These are phyloP conservation scores for Thermochaetoides thermophila DNA, from an alignment of 495 filamentous ascomycete genomes.

Conservation along the genomic window DNA sequence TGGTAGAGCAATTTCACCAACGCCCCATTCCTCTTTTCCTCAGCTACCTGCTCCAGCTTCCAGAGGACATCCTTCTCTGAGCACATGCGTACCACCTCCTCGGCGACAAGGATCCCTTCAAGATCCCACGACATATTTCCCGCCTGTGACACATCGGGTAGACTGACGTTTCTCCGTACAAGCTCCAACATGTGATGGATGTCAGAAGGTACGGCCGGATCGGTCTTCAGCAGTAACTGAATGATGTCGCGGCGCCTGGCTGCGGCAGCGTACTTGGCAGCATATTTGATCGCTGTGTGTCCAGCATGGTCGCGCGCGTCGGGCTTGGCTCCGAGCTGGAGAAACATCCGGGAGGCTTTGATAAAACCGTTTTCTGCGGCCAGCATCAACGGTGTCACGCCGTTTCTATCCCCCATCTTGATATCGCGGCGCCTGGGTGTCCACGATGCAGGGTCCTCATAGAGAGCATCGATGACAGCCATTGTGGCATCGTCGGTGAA, in stretches of 20 bases:
- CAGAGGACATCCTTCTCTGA: slow-evolving; percentile 5
- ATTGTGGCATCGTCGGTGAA: slow-evolving; percentile 5
- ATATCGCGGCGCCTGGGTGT: background rate
- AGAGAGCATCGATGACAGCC: slow-evolving; percentile 4
- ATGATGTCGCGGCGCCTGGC: slow-evolving; percentile 1
- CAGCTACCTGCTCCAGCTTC: slow-evolving; percentile 2
- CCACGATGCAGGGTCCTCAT: slow-evolving; percentile 1
- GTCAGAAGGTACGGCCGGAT: slow-evolving; percentile 1
- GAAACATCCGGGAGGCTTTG: slow-evolving; percentile 1
- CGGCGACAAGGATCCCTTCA: slow-evolving; percentile 3
- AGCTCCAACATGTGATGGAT: slow-evolving; percentile 9
- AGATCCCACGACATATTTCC: no score
- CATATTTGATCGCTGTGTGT: slow-evolving; percentile 12
- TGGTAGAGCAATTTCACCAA: slow-evolving; percentile 4
- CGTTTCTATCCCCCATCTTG: slow-evolving; percentile 2
- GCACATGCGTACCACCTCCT: slow-evolving; percentile 8
- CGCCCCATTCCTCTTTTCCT: background rate
- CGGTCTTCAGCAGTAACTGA: slow-evolving; percentile 8
- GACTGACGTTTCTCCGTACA: slow-evolving; percentile 5
- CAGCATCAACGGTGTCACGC: slow-evolving; percentile 12
- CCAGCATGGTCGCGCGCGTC: slow-evolving; percentile 4
- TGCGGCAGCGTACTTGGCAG: no score
- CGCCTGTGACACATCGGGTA: no score
- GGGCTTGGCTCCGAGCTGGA: slow-evolving; percentile 3
- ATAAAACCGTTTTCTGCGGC: slow-evolving; percentile 8